Base-by-base conservation (phyloP, 2,329 filamentous ascomycete species). In the Rhexocercosporidium sp. region DNA sequence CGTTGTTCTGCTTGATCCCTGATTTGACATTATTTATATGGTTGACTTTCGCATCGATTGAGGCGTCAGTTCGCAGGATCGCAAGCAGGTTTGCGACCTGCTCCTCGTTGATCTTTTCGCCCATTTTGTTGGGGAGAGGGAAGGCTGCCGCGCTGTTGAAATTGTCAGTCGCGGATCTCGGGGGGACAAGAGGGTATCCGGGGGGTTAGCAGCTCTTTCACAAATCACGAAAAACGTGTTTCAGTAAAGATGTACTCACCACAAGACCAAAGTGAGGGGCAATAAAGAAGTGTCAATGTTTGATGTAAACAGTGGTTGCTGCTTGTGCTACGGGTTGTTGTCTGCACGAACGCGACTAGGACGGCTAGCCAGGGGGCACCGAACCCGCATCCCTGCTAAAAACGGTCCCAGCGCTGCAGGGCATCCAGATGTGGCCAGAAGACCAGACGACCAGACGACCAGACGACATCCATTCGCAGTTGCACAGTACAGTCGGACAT, bases 1-100 rank as follows among this genome's bases (percentile, higher is more conserved):
- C 92, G 82, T 94, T 94, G 78, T 92, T 91, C 79, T 97, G 94
- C 80, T 97, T 97, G 84, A 97, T 97, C 78, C 89, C 88, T 51
- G 92, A 94, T 81, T 97, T 97, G 80, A 94, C 83, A 75, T 83
- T 85, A 67, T 89, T 92, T 73, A 97, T 87, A 63, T 87, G 86
- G 71, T 88, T 83, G 70, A 93, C 85, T 77, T 94, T 94, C 61
- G 84, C 81, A 75, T 94, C 91, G 73, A 92, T 83, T 59, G 88
- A 85, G 44, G 86, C 84, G 73, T 92, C 91, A 73, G 87, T 86
- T 78, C 82, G 82, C 64, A 88, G 79, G 68, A 87, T 79, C 54
- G 80, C 79, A 70, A 83, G 75, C 70, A 88, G 80, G 80, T 85
- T 82, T 62, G 81, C 79, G 78, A 87, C 85, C 81, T 87, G 85